A percentile compares a stretch with the other conserved stretches of the same genome.
Evolutionary conservation across 768 basidiomycete genomes (phyloP).

Genomic region (Neoboletus magnificus): DNA sequence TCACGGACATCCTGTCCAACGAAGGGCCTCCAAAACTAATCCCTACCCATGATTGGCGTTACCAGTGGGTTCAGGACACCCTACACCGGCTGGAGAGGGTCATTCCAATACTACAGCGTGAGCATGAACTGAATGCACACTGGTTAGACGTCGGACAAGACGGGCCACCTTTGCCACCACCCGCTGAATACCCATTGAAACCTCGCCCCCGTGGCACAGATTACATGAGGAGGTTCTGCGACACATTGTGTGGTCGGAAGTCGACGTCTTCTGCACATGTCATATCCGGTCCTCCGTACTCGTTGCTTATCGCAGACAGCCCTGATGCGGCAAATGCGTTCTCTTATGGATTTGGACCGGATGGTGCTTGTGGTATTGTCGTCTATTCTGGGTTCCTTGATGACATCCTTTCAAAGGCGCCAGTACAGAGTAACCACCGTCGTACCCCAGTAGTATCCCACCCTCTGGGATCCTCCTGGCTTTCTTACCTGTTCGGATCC

Average conservation of each 20-base stretch:
- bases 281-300: conserved; percentile 83
- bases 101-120: conserved; percentile 64
- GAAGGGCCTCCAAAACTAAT: conserved; percentile 63
- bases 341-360: conserved; percentile 91
- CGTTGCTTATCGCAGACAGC: conserved; percentile 83
- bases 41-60: conserved; percentile 82
- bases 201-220: conserved; percentile 80
- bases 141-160: conserved; percentile 54
- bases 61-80: conserved; percentile 79
- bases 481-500: conserved; percentile 46
- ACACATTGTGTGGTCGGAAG: conserved; percentile 45
- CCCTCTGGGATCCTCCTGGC: conserved; percentile 38
- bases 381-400: conserved; percentile 93
- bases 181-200: conserved; percentile 74
- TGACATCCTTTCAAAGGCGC: conserved; percentile 61
- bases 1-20: conserved; percentile 70
- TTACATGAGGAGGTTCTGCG: conserved; percentile 56
- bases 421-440: conserved; percentile 22
- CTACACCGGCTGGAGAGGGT: conserved; percentile 73
- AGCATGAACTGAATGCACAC: conserved; percentile 49
- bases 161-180: conserved; percentile 69
- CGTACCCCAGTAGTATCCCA: conserved; percentile 17
- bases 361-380: conserved; percentile 90
- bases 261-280: conserved; percentile 47
- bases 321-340: conserved; percentile 88